Conservation (phyloP, 305 asterid genomes). For the Caryopteris hybrid region DNA sequence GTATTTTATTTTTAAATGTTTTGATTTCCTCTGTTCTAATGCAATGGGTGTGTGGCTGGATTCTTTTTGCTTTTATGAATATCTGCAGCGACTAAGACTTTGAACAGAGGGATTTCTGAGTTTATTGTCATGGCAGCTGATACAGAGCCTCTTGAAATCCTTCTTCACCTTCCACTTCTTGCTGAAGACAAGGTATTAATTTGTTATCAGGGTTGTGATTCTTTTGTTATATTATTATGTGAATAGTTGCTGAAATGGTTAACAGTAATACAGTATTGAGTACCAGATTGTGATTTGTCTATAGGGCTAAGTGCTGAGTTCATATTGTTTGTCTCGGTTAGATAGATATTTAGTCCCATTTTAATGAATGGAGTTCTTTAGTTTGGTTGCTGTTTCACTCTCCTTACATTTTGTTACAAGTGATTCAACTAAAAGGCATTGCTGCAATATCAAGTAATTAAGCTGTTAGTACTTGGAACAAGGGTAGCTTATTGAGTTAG, state of each 20-base stretch:
- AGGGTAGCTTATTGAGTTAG: not conserved
- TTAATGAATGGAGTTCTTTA: not conserved
- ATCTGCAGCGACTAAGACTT: conserved; percentile 62
- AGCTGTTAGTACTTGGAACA: not conserved
- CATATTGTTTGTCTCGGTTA: not conserved
- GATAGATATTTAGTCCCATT: not conserved
- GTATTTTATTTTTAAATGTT: not conserved
- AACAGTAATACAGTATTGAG: not conserved
- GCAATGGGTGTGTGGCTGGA: not conserved
- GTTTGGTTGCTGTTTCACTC: not conserved
- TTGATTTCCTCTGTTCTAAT: not conserved
- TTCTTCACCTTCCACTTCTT: conserved; percentile 72
- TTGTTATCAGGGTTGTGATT: not conserved
- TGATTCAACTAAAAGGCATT: not conserved
- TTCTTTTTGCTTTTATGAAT: not conserved
- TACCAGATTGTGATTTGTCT: not conserved
- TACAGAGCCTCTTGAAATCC: conserved; percentile 69
- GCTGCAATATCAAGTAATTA: not conserved
- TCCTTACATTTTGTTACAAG: not conserved
- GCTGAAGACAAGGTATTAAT: conserved; percentile 61
- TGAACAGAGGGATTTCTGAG: conserved; percentile 71
- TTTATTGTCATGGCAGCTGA: conserved; percentile 75
- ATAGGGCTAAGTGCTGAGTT: not conserved
- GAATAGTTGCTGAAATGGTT: not conserved
- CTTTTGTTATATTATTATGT: not conserved